Evolutionary conservation across 768 basidiomycete genomes (phyloP).

Genomic region (Gyrodon lividus): DNA sequence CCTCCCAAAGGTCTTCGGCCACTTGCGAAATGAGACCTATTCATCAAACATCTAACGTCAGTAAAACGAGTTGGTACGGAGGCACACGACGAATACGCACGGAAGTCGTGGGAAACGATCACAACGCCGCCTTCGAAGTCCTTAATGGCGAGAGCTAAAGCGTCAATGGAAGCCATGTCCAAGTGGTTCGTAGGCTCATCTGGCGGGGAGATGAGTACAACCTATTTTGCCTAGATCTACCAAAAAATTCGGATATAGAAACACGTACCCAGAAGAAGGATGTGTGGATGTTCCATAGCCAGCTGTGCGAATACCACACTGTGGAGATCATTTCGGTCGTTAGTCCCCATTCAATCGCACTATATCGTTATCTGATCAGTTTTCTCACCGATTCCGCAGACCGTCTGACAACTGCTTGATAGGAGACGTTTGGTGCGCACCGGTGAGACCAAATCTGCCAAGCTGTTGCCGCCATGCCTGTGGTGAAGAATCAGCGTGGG

Average conservation of each 20-base stretch:
- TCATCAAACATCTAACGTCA: constrained; percentile 11
- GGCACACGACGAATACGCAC: constrained; percentile 45
- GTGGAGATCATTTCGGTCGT: constrained; percentile 14
- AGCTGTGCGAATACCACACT: constrained; percentile 96
- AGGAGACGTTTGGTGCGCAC: constrained; percentile 89
- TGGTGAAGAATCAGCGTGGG: constrained; percentile 9
- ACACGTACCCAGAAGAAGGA: constrained; percentile 74
- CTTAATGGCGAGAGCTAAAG: constrained; percentile 92
- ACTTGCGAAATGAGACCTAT: constrained; percentile 94
- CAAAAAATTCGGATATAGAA: constrained; percentile 6
- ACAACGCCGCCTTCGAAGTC: constrained; percentile 98
- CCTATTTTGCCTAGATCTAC: constrained; percentile 9
- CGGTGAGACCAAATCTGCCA: constrained; percentile 93
- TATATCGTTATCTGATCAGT: constrained; percentile 12
- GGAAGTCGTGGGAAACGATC: constrained; percentile 99
- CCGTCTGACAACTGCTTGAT: constrained; percentile 96
- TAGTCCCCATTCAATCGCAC: constrained; percentile 8
- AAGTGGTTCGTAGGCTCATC: constrained; percentile 97
- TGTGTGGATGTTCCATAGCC: constrained; percentile 96
- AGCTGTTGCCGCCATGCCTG: constrained; percentile 94
- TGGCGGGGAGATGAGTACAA: constrained; percentile 23
- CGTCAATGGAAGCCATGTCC: constrained; percentile 98
- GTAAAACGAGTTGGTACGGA: constrained; percentile 2
- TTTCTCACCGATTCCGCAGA: constrained; percentile 81
- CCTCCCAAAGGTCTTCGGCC: constrained; percentile 99